phyloP scores from a whole-genome alignment of 2,329 filamentous ascomycete species.

The Pseudogymnoascus sp. region DNA sequence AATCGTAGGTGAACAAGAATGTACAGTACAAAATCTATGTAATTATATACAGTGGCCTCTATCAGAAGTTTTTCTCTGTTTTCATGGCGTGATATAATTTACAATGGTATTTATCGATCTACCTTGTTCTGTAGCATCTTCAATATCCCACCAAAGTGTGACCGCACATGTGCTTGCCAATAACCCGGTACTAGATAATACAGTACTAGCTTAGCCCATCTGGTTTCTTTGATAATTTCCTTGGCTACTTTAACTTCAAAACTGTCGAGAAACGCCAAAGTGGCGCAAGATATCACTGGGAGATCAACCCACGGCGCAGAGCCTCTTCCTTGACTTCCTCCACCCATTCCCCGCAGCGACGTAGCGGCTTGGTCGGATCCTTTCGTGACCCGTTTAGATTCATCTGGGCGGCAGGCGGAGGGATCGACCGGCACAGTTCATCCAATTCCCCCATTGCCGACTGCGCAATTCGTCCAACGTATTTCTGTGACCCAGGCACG shows the following conservation, averaged over 20 bases:
- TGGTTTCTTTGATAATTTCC: neutral
- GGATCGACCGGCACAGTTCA: neutral
- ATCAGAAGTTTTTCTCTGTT: neutral
- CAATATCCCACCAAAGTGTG: neutral
- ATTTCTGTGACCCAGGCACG: neutral
- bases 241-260: neutral
- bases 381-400: neutral
- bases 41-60: neutral
- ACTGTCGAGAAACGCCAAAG: too few relatives aligned
- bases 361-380: neutral
- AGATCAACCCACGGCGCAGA: neutral
- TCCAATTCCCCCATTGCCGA: neutral
- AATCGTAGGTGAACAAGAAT: neutral
- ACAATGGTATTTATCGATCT: too few relatives aligned
- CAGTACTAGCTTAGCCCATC: neutral
- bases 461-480: conserved; percentile 1
- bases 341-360: neutral
- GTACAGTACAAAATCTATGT: neutral
- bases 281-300: neutral
- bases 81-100: neutral
- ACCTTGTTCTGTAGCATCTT: neutral
- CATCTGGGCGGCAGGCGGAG: neutral
- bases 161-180: neutral
- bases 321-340: neutral
- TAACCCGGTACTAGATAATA: neutral